Percentiles rank a stretch among this genome's conserved stretches.
phyloP scores from a whole-genome alignment of 2,329 filamentous ascomycete species.

The Epichloe sibirici region DNA sequence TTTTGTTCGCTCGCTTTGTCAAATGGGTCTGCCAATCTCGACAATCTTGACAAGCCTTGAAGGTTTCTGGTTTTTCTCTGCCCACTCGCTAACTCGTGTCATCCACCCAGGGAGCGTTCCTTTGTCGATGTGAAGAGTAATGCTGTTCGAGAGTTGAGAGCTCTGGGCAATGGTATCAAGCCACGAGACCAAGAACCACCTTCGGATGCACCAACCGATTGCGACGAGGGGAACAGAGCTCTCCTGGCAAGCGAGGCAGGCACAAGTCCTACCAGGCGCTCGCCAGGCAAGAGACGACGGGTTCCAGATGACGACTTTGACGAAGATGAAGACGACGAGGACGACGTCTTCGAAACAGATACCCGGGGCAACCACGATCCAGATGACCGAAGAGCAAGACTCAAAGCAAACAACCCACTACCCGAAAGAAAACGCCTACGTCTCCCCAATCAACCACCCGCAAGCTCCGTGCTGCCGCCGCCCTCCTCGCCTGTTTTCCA shows the following conservation, averaged over 20 bases:
- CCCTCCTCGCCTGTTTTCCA: constrained; percentile 9
- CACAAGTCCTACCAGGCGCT: neutral
- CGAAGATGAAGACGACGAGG: constrained; percentile 10
- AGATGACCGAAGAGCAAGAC: constrained; percentile 12
- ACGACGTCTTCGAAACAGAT: constrained; percentile 18
- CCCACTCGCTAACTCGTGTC: neutral
- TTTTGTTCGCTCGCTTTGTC: neutral
- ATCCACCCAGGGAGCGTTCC: neutral
- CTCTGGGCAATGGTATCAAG: neutral
- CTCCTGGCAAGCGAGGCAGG: neutral
- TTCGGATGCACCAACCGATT: neutral
- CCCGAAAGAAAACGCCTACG: neutral
- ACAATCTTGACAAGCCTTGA: neutral
- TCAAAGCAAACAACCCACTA: constrained; percentile 3
- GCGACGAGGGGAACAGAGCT: neutral
- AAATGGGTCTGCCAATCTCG: neutral
- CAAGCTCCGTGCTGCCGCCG: constrained; percentile 12
- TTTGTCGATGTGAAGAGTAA: neutral
- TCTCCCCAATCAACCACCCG: constrained; percentile 3
- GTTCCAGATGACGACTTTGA: neutral
- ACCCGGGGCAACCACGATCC: constrained; percentile 12
- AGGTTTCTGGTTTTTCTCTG: no score
- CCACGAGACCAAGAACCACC: neutral
- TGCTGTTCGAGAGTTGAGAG: neutral
- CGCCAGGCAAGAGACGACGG: neutral